Conservation (phyloP, 148 eudicot species). For the Cornus suecica region DNA sequence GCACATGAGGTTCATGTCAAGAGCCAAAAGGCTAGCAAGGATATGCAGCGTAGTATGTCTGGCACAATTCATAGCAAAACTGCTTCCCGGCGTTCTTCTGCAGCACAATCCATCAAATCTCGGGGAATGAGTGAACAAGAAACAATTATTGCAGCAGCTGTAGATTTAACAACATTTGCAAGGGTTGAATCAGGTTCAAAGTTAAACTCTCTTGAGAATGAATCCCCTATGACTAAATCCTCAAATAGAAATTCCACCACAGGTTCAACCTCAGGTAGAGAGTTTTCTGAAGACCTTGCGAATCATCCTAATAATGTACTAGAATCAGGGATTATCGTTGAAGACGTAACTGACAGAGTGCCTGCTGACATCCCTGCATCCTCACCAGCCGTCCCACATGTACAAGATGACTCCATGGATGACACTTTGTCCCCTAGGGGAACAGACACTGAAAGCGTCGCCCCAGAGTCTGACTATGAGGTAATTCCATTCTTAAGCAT, state of each 20-base stretch:
- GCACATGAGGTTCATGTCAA: conserved; percentile 25
- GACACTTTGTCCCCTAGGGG: conserved; percentile 29
- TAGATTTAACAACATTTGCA: conserved; percentile 18
- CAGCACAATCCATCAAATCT: conserved; percentile 15
- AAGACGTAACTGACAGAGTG: conserved; percentile 43
- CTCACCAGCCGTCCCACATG: conserved; percentile 31
- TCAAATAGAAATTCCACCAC: conserved; percentile 1
- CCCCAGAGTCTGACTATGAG: conserved; percentile 39
- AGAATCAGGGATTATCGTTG: conserved; percentile 45
- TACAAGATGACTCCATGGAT: conserved; percentile 36
- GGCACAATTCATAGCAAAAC: conserved; percentile 8
- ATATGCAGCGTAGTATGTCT: conserved; percentile 21
- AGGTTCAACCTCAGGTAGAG: conserved; percentile 19
- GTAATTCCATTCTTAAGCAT: conserved; percentile 27
- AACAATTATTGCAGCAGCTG: conserved; percentile 18
- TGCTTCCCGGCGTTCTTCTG: conserved; percentile 16
- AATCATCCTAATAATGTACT: conserved; percentile 21
- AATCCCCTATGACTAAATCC: conserved; percentile 14
- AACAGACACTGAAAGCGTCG: conserved; percentile 34
- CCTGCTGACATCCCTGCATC: conserved; percentile 32
- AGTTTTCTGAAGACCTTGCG: conserved; percentile 15
- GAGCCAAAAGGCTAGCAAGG: conserved; percentile 25
- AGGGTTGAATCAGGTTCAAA: conserved; percentile 15
- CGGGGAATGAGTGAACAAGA: conserved; percentile 21
- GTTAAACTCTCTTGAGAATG: conserved; percentile 7